phyloP scores from a whole-genome alignment of 805 yeast genomes.

The Wickerhamomyces rabaulensis region DNA sequence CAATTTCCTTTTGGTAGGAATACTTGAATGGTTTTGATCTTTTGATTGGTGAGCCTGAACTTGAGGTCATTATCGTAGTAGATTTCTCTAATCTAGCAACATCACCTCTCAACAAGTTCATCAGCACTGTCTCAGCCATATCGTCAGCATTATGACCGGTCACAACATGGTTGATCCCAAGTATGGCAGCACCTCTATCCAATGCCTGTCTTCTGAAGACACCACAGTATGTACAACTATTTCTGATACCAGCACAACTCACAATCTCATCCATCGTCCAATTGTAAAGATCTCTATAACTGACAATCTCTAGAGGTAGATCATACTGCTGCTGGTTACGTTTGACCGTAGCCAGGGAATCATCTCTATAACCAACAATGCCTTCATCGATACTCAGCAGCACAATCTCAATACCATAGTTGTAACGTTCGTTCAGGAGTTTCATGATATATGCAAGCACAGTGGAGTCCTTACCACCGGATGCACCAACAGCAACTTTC shows the following conservation, averaged over 20 bases:
- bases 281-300: conserved; percentile 83
- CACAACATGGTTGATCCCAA: conserved; percentile 84
- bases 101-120: conserved; percentile 96
- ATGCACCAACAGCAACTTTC: conserved; percentile 92
- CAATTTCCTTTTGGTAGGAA: conserved; percentile 95
- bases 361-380: conserved; percentile 94
- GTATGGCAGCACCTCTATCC: conserved; percentile 88
- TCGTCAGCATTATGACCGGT: conserved; percentile 99
- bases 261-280: conserved; percentile 99
- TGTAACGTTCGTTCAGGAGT: conserved; percentile 78
- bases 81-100: conserved; percentile 87
- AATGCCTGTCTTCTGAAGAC: conserved; percentile 94
- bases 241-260: conserved; percentile 86
- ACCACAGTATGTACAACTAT: conserved; percentile 97
- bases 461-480: conserved; percentile 98
- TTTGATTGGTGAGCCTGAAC: conserved; percentile 82
- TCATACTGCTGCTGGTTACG: conserved; percentile 82
- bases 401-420: conserved; percentile 82
- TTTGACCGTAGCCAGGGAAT: conserved; percentile 93
- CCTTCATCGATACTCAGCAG: conserved; percentile 93
- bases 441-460: conserved; percentile 87
- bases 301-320: conserved; percentile 75
- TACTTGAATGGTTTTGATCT: conserved; percentile 95
- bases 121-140: conserved; percentile 95
- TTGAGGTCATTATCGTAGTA: conserved; percentile 77